Evolutionary conservation across 495 filamentous ascomycete species (phyloP).

Genomic region (Mycothermus thermophilus): DNA sequence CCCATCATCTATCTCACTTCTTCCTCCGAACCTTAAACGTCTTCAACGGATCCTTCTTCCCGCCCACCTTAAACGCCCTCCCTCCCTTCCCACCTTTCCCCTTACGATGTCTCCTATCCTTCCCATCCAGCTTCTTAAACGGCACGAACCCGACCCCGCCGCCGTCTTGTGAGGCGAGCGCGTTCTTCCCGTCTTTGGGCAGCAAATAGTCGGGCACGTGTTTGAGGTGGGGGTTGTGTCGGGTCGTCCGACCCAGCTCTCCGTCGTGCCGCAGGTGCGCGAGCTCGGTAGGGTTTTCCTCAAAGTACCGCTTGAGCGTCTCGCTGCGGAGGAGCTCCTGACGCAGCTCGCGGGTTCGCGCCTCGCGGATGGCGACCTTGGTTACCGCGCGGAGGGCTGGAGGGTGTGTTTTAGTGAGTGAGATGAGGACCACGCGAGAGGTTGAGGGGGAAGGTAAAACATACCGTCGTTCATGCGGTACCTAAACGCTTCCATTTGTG

Average conservation of each 20-base stretch:
- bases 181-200: conserved; percentile 61
- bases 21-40: conserved; percentile 57
- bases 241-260: conserved; percentile 56
- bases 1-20: neutral
- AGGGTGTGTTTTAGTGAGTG: too few species aligned
- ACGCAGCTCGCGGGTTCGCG: conserved; percentile 69
- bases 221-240: conserved; percentile 78
- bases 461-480: conserved; percentile 84
- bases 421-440: too few species aligned
- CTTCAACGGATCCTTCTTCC: conserved; percentile 71
- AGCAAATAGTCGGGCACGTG: conserved; percentile 93
- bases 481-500: conserved; percentile 78
- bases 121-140: conserved; percentile 47
- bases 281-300: conserved; percentile 87
- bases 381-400: conserved; percentile 56
- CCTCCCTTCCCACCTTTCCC: conserved; percentile 51
- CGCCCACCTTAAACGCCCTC: conserved; percentile 36
- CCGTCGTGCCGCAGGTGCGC: conserved; percentile 80
- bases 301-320: conserved; percentile 87
- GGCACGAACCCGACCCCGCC: conserved; percentile 66
- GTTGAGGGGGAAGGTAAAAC: too few species aligned
- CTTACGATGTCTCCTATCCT: conserved; percentile 61
- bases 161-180: conserved; percentile 42
- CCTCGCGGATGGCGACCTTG: conserved; percentile 72
- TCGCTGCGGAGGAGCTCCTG: conserved; percentile 85